A percentile compares a stretch with the other conserved stretches of the same genome.
Conservation (phyloP, 345 rosid genomes). For the Rhodomyrtus tomentosa region DNA sequence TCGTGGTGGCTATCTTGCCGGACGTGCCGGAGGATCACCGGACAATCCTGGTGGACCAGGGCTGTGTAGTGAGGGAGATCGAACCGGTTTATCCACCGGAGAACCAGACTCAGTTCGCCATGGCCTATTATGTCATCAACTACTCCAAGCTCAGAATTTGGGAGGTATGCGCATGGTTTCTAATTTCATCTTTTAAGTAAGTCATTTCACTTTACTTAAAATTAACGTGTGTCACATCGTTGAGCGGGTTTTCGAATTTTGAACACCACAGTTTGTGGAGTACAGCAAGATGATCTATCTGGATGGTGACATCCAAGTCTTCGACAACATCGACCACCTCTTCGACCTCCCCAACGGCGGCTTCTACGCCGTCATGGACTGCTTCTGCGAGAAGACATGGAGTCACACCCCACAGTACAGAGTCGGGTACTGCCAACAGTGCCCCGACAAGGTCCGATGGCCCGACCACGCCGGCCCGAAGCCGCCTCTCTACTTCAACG, state of each 20-base stretch:
- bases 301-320: conserved; percentile 34
- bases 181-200: too few relatives aligned
- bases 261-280: conserved; percentile 16
- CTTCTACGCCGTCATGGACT: conserved; percentile 42
- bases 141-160: conserved; percentile 39
- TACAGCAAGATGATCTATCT: conserved; percentile 25
- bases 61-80: conserved; percentile 28
- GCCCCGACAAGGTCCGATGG: conserved; percentile 33
- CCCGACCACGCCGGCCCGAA: conserved; percentile 12
- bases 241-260: neutral
- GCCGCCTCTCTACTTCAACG: conserved; percentile 40
- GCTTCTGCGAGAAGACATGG: conserved; percentile 46
- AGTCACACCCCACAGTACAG: conserved; percentile 20
- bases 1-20: conserved; percentile 29
- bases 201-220: too few relatives aligned
- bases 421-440: conserved; percentile 40
- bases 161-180: conserved; percentile 11
- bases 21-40: conserved; percentile 33
- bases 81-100: conserved; percentile 26
- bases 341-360: conserved; percentile 14
- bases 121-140: conserved; percentile 32
- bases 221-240: neutral
- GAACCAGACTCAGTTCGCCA: conserved; percentile 26
- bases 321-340: conserved; percentile 29
- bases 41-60: conserved; percentile 15